These are phyloP conservation scores for Mycena polygramma DNA, from an alignment of 768 basidiomycete species.

Conservation along the genomic window DNA sequence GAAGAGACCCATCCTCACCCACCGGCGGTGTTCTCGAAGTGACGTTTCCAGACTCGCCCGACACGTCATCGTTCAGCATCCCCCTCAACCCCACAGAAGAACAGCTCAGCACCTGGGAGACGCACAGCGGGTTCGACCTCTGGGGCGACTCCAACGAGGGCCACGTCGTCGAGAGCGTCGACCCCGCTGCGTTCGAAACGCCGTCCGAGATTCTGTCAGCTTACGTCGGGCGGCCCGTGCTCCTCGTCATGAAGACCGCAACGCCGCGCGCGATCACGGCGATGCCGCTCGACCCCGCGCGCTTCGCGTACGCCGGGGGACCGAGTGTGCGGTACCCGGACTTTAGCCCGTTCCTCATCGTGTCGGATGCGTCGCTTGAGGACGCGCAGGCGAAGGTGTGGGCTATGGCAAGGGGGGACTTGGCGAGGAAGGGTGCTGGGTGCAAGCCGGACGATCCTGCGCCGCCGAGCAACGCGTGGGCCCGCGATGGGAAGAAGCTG, in stretches of 20 bases:
- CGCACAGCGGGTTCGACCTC: conserved; percentile 29
- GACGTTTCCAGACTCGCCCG: conserved; percentile 34
- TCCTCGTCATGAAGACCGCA: conserved; percentile 33
- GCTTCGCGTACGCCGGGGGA: conserved; percentile 32
- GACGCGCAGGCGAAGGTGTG: conserved; percentile 36
- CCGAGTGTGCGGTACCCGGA: conserved; percentile 36
- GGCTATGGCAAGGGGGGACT: conserved; percentile 32
- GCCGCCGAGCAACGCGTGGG: conserved; percentile 27
- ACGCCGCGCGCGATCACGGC: conserved; percentile 27
- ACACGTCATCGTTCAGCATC: conserved; percentile 31
- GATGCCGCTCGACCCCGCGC: conserved; percentile 25
- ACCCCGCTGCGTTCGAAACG: conserved; percentile 14
- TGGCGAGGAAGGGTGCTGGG: conserved; percentile 18
- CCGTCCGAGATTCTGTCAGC: conserved; percentile 35
- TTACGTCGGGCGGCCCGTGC: conserved; percentile 33
- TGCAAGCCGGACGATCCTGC: conserved; percentile 29
- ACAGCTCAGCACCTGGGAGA: conserved; percentile 31
- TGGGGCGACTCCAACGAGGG: conserved; percentile 33
- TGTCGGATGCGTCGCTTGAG: conserved; percentile 31
- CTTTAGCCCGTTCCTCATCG: conserved; percentile 34
- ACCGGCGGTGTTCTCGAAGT: conserved; percentile 35
- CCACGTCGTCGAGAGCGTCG: conserved; percentile 30
- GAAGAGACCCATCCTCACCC: conserved; percentile 29
- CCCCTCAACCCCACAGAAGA: conserved; percentile 34
- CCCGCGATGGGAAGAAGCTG: conserved; percentile 26